Percentiles rank a stretch among this genome's conserved stretches.
Conservation (phyloP, 179 eudicot species). For the Silene coronaria region DNA sequence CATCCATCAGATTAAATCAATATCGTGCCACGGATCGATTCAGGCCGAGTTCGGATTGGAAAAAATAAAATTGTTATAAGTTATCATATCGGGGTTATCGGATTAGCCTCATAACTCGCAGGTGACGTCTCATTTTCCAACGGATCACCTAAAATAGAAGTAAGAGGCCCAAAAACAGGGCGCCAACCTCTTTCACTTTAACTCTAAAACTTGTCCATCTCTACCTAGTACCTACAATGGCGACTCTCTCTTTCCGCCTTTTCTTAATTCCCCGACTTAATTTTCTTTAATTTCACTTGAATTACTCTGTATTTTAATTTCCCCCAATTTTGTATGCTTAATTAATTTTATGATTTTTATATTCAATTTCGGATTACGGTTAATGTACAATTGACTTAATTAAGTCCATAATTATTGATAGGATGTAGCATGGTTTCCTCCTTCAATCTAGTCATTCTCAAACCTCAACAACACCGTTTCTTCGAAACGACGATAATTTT, state of each 20-base stretch:
- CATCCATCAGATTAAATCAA: no score
- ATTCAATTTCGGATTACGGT: neutral
- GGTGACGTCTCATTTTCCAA: no score
- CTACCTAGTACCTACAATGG: conserved; percentile 17
- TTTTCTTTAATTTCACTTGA: neutral
- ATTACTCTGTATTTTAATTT: neutral
- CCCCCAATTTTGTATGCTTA: neutral
- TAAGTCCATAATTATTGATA: neutral
- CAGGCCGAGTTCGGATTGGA: no score
- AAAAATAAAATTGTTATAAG: no score
- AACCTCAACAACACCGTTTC: conserved; percentile 16
- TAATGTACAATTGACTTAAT: neutral
- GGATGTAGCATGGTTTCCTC: conserved; percentile 56
- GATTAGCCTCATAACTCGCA: no score
- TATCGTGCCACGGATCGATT: no score
- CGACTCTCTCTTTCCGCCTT: conserved; percentile 33
- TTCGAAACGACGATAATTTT: neutral
- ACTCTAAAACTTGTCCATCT: neutral
- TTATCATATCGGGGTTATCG: no score
- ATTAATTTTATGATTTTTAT: neutral
- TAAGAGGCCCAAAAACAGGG: no score
- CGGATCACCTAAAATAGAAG: no score
- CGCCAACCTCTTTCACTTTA: neutral
- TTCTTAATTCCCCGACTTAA: conserved; percentile 50
- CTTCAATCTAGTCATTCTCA: conserved; percentile 32